Percentiles rank a stretch among this genome's conserved stretches.
These are phyloP conservation scores for Aureobasidium musti DNA, from an alignment of 2,329 filamentous ascomycete genomes.

Conservation along the genomic window DNA sequence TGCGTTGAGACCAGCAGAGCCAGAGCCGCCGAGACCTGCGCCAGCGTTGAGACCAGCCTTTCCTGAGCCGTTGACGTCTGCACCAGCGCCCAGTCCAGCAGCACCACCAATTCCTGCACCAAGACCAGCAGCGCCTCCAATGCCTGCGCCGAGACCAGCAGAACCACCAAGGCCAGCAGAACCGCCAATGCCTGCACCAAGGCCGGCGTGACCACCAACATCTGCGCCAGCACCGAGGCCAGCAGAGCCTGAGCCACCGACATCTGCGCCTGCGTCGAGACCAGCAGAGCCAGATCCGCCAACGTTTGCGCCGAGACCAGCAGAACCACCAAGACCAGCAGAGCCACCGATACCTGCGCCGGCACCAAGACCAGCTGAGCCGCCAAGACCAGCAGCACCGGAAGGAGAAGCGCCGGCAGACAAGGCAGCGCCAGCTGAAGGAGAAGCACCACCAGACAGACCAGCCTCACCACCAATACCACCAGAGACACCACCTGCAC, in stretches of 20 bases:
- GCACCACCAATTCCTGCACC: slow-evolving; percentile 42
- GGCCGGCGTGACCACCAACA: neutral
- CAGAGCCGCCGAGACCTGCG: slow-evolving; percentile 39
- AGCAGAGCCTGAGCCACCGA: neutral
- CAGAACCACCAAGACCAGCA: neutral
- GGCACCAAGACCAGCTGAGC: slow-evolving; percentile 21
- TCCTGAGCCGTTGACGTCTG: slow-evolving; percentile 32
- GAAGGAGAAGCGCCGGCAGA: neutral
- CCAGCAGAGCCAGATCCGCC: neutral
- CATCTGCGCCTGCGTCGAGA: neutral
- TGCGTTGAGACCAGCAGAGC: slow-evolving; percentile 35
- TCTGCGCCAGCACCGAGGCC: slow-evolving; percentile 39
- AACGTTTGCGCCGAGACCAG: slow-evolving; percentile 28
- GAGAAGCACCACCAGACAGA: neutral
- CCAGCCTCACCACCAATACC: neutral
- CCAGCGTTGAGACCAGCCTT: slow-evolving; percentile 35
- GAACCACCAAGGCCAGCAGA: neutral
- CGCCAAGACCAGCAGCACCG: neutral
- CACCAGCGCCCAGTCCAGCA: slow-evolving; percentile 36
- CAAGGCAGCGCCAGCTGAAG: neutral
- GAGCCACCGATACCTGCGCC: no score
- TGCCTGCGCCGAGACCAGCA: neutral
- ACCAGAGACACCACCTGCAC: neutral
- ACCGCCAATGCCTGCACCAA: neutral
- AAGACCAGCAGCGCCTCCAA: slow-evolving; percentile 38